Evolutionary conservation across 2,329 filamentous ascomycete genomes (phyloP).

Genomic region (Oidium heveae): DNA sequence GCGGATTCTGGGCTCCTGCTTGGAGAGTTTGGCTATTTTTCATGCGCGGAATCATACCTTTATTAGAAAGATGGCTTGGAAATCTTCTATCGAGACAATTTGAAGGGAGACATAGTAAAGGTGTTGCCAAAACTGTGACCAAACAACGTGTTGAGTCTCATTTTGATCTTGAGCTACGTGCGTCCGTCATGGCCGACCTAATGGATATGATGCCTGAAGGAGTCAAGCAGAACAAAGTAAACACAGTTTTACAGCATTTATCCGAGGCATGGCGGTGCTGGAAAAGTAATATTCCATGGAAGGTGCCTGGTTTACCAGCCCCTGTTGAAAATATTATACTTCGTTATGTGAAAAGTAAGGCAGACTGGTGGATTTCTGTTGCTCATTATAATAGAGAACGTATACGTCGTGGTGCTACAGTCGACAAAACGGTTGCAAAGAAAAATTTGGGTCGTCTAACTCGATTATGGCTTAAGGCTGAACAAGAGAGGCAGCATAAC

Average conservation of each 20-base stretch:
- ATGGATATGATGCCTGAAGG: conserved; percentile 99
- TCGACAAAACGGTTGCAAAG: conserved; percentile 98
- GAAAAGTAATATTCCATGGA: conserved; percentile 99
- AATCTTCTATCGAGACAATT: conserved; percentile 94
- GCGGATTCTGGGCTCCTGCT: conserved; percentile 95
- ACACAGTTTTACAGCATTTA: conserved; percentile 87
- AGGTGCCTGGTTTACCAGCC: conserved; percentile 84
- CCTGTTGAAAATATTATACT: conserved; percentile 98
- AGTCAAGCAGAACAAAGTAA: conserved; percentile 98
- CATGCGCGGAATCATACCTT: conserved; percentile 91
- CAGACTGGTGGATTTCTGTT: conserved; percentile 98
- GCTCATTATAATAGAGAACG: conserved; percentile 97
- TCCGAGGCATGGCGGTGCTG: conserved; percentile 98
- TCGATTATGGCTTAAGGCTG: conserved; percentile 86
- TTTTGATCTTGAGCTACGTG: conserved; percentile 88
- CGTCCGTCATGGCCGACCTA: conserved; percentile 93
- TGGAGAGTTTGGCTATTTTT: conserved; percentile 99
- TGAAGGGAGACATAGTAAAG: conserved; percentile 94
- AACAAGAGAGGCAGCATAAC: conserved; percentile 96
- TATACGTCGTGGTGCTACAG: conserved; percentile 84
- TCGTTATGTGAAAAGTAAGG: conserved; percentile 96
- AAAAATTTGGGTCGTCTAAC: conserved; percentile 94
- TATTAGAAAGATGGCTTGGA: conserved; percentile 90
- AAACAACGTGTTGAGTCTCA: conserved; percentile 98
- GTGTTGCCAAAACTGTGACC: conserved; percentile 94